These are phyloP conservation scores for Picea mariana DNA, from an alignment of 83 land plant species.

Conservation along the genomic window DNA sequence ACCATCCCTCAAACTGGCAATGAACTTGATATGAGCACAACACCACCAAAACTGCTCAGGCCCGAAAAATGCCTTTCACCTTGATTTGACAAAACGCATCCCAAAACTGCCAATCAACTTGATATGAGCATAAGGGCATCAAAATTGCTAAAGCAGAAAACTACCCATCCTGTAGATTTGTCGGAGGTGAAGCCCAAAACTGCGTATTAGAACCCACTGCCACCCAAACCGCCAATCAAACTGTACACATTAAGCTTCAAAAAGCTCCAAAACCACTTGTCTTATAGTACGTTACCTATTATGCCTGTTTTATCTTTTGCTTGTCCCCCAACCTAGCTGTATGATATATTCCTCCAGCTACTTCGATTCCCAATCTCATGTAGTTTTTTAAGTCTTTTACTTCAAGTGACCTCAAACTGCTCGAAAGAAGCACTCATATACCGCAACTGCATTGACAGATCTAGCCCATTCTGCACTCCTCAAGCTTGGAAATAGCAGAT, in stretches of 20 bases:
- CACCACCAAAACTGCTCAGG: background rate
- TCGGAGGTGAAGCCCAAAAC: background rate
- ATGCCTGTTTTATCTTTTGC: background rate
- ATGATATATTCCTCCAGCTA: slow-evolving; percentile 19
- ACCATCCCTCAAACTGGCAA: background rate
- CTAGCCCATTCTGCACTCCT: background rate
- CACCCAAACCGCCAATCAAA: background rate
- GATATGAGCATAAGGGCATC: background rate
- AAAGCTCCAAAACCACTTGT: background rate
- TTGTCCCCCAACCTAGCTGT: slow-evolving; percentile 13
- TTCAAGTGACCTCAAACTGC: background rate
- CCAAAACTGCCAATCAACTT: background rate
- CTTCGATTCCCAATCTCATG: slow-evolving; percentile 7
- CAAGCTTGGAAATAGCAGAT: slow-evolving; percentile 7
- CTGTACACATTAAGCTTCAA: background rate
- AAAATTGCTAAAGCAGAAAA: background rate
- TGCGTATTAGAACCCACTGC: background rate
- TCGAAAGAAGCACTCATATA: background rate
- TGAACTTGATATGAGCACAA: background rate
- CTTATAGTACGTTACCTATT: slow-evolving; percentile 1
- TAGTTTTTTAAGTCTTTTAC: background rate
- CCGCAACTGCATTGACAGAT: slow-evolving; percentile 4
- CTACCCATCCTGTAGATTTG: background rate
- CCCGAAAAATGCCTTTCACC: too few relatives aligned
- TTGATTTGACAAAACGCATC: background rate